These are phyloP conservation scores for Xylaria telfairii DNA, from an alignment of 495 filamentous ascomycete species.

Conservation along the genomic window DNA sequence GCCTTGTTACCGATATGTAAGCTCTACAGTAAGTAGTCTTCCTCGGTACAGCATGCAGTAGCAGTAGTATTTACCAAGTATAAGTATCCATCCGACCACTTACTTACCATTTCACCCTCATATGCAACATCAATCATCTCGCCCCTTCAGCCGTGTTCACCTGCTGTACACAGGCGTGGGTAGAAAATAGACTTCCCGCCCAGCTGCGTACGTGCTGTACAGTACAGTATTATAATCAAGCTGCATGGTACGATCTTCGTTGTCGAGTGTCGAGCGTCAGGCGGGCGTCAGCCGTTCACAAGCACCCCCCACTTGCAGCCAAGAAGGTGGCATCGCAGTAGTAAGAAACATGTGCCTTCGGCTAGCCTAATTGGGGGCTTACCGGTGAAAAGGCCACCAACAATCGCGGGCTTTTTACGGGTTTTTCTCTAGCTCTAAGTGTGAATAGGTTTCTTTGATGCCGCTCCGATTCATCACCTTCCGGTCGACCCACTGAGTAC, in stretches of 20 bases:
- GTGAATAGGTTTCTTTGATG: conserved; percentile 15
- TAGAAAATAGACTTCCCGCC: neutral
- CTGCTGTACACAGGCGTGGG: neutral
- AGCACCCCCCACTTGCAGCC: conserved; percentile 21
- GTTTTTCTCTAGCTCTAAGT: conserved; percentile 5
- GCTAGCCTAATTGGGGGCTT: conserved; percentile 15
- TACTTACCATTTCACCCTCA: neutral
- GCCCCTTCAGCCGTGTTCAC: neutral
- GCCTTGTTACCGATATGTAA: neutral
- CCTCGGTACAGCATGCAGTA: too few relatives aligned
- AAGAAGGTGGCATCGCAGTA: conserved; percentile 10
- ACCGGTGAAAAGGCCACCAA: conserved; percentile 14
- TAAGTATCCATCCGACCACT: neutral
- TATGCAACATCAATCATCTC: neutral
- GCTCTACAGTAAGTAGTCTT: too few relatives aligned
- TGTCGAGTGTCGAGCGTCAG: neutral
- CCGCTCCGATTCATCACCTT: conserved; percentile 25
- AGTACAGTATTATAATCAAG: neutral
- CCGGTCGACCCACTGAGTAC: conserved; percentile 23
- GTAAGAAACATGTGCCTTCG: neutral
- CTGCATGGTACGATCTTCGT: neutral
- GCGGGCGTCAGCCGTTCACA: conserved; percentile 12
- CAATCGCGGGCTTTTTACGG: conserved; percentile 23
- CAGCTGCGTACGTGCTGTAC: neutral
- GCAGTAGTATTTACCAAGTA: too few relatives aligned